Percentiles rank a stretch among this genome's conserved stretches.
These are phyloP conservation scores for Leishmania arabica DNA, from an alignment of 208 protist species.

Conservation along the genomic window DNA sequence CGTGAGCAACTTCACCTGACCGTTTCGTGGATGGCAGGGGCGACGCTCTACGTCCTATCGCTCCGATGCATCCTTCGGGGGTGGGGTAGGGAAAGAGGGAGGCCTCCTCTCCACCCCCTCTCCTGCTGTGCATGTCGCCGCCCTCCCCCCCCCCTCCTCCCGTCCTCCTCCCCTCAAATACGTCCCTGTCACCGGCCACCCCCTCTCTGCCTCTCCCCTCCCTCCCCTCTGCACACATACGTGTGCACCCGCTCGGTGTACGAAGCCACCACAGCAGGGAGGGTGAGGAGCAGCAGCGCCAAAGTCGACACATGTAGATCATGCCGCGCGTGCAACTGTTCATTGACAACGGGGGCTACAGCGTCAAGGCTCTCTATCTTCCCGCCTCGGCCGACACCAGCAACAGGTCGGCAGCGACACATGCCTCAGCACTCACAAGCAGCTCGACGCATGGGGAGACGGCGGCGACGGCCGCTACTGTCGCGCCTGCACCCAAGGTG, in stretches of 20 bases:
- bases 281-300: neutral
- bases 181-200: neutral
- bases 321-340: constrained; percentile 50
- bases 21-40: neutral
- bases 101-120: neutral
- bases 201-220: neutral
- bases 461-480: neutral
- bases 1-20: neutral
- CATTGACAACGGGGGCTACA: constrained; percentile 82
- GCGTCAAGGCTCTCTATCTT: constrained; percentile 77
- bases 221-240: neutral
- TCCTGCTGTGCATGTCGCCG: neutral
- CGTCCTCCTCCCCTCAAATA: neutral
- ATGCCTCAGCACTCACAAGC: neutral
- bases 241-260: neutral
- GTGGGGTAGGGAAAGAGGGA: no score
- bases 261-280: neutral
- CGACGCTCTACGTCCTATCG: no score
- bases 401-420: neutral
- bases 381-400: constrained; percentile 9
- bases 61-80: neutral
- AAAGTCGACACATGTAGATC: neutral
- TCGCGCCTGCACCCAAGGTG: constrained; percentile 14
- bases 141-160: no score
- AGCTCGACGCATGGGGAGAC: neutral